A percentile compares a stretch with the other conserved stretches of the same genome.
These are phyloP conservation scores for Aspergillaceae sp. DNA, from an alignment of 2,329 filamentous ascomycete species.

Conservation along the genomic window DNA sequence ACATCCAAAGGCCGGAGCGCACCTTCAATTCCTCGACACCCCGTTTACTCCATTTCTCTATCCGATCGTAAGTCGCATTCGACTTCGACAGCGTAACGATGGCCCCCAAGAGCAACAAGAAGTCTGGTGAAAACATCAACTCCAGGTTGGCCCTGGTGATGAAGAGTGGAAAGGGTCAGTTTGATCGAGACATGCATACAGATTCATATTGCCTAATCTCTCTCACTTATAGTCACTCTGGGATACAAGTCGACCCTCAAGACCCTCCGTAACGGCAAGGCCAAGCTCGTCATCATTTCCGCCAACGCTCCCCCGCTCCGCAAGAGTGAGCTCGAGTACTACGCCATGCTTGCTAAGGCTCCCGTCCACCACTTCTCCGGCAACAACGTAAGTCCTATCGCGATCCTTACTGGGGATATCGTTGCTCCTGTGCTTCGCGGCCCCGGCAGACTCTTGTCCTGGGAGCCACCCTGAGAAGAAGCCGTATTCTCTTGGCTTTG, in stretches of 20 bases:
- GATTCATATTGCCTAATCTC: no score
- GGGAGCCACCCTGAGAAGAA: slow-evolving; percentile 79
- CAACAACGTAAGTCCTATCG: slow-evolving; percentile 78
- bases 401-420: neutral
- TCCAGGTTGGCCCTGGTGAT: slow-evolving; percentile 61
- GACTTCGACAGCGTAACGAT: slow-evolving; percentile 43
- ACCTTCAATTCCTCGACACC: slow-evolving; percentile 3
- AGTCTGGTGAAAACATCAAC: slow-evolving; percentile 74
- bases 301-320: slow-evolving; percentile 96
- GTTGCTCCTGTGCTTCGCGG: slow-evolving; percentile 97
- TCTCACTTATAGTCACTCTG: slow-evolving; percentile 56
- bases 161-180: slow-evolving; percentile 45
- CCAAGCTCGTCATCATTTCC: slow-evolving; percentile 93
- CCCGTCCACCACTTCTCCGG: slow-evolving; percentile 96
- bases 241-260: slow-evolving; percentile 89
- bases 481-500: slow-evolving; percentile 44
- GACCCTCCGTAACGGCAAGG: slow-evolving; percentile 88
- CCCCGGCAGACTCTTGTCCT: slow-evolving; percentile 82
- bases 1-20: slow-evolving; percentile 29
- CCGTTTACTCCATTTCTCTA: slow-evolving; percentile 2
- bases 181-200: neutral
- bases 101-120: slow-evolving; percentile 56
- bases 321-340: slow-evolving; percentile 95
- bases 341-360: slow-evolving; percentile 86
- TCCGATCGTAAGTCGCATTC: slow-evolving; percentile 7